Base-by-base conservation (phyloP, 352 stramenopile species). In the Thalassiosira livingstoniorum region DNA sequence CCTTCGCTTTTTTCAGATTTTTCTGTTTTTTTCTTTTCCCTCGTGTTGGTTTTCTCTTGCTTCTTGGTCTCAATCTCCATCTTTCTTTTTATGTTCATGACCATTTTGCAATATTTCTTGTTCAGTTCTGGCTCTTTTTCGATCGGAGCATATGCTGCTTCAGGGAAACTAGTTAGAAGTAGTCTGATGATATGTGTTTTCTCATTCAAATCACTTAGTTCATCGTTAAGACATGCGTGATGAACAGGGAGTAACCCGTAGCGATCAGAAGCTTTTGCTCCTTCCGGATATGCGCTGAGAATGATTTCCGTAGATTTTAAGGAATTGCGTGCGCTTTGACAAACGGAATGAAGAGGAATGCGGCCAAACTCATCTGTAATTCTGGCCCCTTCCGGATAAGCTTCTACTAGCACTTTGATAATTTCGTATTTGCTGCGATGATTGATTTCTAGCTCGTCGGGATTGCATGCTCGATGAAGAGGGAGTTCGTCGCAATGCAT, bases 11-110 rank as follows among this genome's bases (percentile, higher is more conserved):
- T n/a, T n/a, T n/a, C n/a, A n/a, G n/a, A n/a, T n/a, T n/a, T n/a
- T n/a, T n/a, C n/a, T n/a, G n/a, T n/a, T n/a, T n/a, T n/a, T n/a
- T n/a, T n/a, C n/a, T n/a, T n/a, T n/a, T n/a, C n/a, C n/a, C n/a
- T n/a, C n/a, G n/a, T n/a, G n/a, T n/a, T n/a, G n/a, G n/a, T n/a
- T n/a, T n/a, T n/a, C n/a, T n/a, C n/a, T n/a, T n/a, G n/a, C n/a
- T n/a, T n/a, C n/a, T n/a, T n/a, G n/a, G n/a, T n/a, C 34, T 15
- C 55, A 43, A 58, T 58, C 64, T 13, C 63, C 64, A 31, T 53
- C 60, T 47, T 39, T 25, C 18, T 62, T 27, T 2, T 75, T 35
- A 11, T 77, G 32, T 2, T 76, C 25, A 32, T 23, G 2, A 25
- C 60, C 57, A 2, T 62, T 37, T 15, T 71, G 27, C 37, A 57